Base-by-base conservation (phyloP, 1,139 yeast genomes). In the Debaryomyces psychrophilus region DNA sequence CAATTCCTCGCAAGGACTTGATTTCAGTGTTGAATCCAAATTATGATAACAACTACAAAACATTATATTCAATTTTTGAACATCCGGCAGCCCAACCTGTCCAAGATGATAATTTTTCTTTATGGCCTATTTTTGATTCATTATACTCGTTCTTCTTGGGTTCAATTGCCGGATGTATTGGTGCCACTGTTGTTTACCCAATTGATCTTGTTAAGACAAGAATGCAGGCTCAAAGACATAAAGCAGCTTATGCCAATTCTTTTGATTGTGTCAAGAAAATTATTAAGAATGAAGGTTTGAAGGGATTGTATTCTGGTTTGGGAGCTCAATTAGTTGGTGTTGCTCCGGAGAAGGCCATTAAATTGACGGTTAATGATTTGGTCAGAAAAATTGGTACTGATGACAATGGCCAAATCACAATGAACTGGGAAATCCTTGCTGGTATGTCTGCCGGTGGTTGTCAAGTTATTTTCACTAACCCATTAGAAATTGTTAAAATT, bases 331-430 rank as follows among this genome's bases (percentile, higher is more conserved):
- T 93, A 58, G 83, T 93, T 39, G 99, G 99, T 53, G 98, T 93
- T 43, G 98, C 98, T 0, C 99, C 99, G 2, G 99, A 93, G 68
- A 93, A 93, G 73, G 99, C 98, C 43, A 93, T 93, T 62, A 93
- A 93, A 69, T 81, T 93, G 55, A 92, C 98, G 0, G 96, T 93
- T 42, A 93, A 93, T 68, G 99, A 93, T 64, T 75, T 88, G 52
- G 84, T 92, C 47, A 81, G 98, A 61, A 84, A 84, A 40, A 76
- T 83, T 50, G 84, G 95, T 55, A 79, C 90, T 23, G 75, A 78
- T 45, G 83, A 84, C 8, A 64, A 72, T 43, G 85, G 87, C 38
- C 67, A 74, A 44, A 80, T 92, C 52, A 74, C 88, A 26, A 68
- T 87, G 71, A 69, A 76, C 41, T 81, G 87, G 77, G 99, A 93